Percentiles rank a stretch among this genome's conserved stretches.
Conservation (phyloP, 345 rosid species). For the Brassica rapa region DNA sequence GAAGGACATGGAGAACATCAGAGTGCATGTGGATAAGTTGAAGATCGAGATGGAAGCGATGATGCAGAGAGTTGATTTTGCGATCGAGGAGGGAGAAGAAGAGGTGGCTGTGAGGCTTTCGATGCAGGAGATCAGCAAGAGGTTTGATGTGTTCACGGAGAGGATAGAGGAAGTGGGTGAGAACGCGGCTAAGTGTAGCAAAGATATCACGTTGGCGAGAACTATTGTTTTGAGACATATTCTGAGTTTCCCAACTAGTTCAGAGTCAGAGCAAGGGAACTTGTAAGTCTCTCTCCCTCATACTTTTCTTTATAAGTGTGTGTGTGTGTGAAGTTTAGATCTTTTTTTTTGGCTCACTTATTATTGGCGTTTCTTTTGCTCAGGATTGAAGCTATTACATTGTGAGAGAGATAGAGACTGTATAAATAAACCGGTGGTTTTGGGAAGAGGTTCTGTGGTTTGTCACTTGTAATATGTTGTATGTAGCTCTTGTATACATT, state of each 20-base stretch:
- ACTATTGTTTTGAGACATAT: slow-evolving; percentile 65
- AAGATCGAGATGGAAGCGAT: slow-evolving; percentile 58
- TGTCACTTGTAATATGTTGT: slow-evolving; percentile 23
- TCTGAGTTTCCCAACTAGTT: slow-evolving; percentile 43
- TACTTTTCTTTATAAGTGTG: neutral
- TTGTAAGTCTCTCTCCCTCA: slow-evolving; percentile 13
- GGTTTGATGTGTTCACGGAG: slow-evolving; percentile 54
- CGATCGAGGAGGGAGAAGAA: slow-evolving; percentile 49
- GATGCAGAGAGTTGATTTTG: slow-evolving; percentile 55
- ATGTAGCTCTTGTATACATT: slow-evolving; percentile 15
- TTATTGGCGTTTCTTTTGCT: neutral
- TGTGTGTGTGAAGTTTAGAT: neutral
- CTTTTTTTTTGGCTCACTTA: slow-evolving; percentile 26
- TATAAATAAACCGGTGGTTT: slow-evolving; percentile 19
- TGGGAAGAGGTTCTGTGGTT: slow-evolving; percentile 15
- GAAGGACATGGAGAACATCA: slow-evolving; percentile 65
- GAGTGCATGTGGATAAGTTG: slow-evolving; percentile 52
- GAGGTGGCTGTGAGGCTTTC: slow-evolving; percentile 58
- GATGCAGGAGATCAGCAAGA: slow-evolving; percentile 76
- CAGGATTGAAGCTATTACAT: slow-evolving; percentile 42
- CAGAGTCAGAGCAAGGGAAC: slow-evolving; percentile 41
- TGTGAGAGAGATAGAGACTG: slow-evolving; percentile 24
- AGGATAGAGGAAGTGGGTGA: slow-evolving; percentile 60
- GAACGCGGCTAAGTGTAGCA: slow-evolving; percentile 69
- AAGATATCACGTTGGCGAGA: slow-evolving; percentile 67